These are phyloP conservation scores for Zoysia japonica DNA, from an alignment of 176 grass and related monocot species.

Conservation along the genomic window DNA sequence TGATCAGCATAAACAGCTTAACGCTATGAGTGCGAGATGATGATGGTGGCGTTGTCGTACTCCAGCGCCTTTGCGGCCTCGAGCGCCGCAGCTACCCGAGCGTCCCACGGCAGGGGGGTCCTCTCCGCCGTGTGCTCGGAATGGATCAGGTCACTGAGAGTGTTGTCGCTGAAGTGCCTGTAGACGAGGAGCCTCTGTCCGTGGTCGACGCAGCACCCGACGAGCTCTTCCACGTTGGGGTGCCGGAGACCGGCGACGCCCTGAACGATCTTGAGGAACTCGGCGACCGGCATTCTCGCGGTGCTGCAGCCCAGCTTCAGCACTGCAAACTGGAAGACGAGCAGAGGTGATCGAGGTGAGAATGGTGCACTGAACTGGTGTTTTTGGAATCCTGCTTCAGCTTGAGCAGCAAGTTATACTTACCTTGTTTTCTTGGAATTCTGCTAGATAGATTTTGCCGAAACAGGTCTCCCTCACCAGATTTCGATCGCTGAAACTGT, in stretches of 20 bases:
- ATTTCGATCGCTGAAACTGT: conserved; percentile 50
- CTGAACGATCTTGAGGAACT: conserved; percentile 42
- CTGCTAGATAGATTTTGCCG: conserved; percentile 51
- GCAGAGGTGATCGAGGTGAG: neutral
- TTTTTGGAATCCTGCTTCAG: neutral
- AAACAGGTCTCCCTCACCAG: conserved; percentile 34
- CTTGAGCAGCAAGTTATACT: neutral
- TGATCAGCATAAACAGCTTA: neutral
- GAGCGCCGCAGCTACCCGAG: conserved; percentile 47
- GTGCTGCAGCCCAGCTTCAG: conserved; percentile 43
- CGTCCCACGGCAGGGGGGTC: conserved; percentile 44
- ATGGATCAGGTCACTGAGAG: conserved; percentile 44
- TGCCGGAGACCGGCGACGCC: conserved; percentile 40
- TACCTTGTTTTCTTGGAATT: conserved; percentile 50
- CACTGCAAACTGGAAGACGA: conserved; percentile 34
- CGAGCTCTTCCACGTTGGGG: conserved; percentile 53
- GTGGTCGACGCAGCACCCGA: conserved; percentile 54
- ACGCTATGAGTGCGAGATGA: no score
- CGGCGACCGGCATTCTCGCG: conserved; percentile 6
- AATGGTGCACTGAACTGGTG: neutral
- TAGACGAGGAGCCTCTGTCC: conserved; percentile 59
- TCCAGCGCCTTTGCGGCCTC: conserved; percentile 54
- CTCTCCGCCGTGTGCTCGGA: conserved; percentile 11
- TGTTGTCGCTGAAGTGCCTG: conserved; percentile 50
- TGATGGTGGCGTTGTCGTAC: conserved; percentile 30